A percentile compares a stretch with the other conserved stretches of the same genome.
phyloP scores from a whole-genome alignment of 2,329 filamentous ascomycete genomes.

The Calonectria pseudoturangicola region DNA sequence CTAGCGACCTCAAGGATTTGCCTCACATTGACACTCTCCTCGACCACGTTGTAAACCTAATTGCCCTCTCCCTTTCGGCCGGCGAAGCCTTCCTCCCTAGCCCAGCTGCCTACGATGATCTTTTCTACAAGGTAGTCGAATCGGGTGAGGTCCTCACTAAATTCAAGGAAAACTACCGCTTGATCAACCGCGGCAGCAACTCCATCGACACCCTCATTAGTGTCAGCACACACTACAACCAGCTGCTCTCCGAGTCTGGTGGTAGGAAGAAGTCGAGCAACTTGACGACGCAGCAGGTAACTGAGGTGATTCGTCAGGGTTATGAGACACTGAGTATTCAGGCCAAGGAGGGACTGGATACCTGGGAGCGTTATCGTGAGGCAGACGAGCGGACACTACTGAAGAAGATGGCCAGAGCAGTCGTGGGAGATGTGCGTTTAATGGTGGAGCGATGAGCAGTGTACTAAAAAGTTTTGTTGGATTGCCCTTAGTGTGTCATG shows the following conservation, averaged over 20 bases:
- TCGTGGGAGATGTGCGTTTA: slow-evolving; percentile 77
- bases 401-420: slow-evolving; percentile 90
- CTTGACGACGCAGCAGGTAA: slow-evolving; percentile 88
- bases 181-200: slow-evolving; percentile 75
- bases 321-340: slow-evolving; percentile 97
- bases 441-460: slow-evolving; percentile 65
- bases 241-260: slow-evolving; percentile 80
- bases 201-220: slow-evolving; percentile 90
- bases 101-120: slow-evolving; percentile 91
- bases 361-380: slow-evolving; percentile 91
- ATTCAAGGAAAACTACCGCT: slow-evolving; percentile 85
- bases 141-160: slow-evolving; percentile 87
- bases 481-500: slow-evolving; percentile 11
- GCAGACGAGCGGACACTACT: slow-evolving; percentile 88
- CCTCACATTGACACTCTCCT: slow-evolving; percentile 83
- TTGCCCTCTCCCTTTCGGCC: slow-evolving; percentile 88
- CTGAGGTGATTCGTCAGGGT: slow-evolving; percentile 94
- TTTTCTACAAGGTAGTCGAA: slow-evolving; percentile 99
- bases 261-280: slow-evolving; percentile 73
- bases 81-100: slow-evolving; percentile 95
- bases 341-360: slow-evolving; percentile 88
- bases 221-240: slow-evolving; percentile 90
- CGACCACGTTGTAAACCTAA: slow-evolving; percentile 85
- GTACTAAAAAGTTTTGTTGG: slow-evolving; percentile 21
- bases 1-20: slow-evolving; percentile 82